phyloP scores from a whole-genome alignment of 768 basidiomycete species.

The Paxillus rubicundulus region DNA sequence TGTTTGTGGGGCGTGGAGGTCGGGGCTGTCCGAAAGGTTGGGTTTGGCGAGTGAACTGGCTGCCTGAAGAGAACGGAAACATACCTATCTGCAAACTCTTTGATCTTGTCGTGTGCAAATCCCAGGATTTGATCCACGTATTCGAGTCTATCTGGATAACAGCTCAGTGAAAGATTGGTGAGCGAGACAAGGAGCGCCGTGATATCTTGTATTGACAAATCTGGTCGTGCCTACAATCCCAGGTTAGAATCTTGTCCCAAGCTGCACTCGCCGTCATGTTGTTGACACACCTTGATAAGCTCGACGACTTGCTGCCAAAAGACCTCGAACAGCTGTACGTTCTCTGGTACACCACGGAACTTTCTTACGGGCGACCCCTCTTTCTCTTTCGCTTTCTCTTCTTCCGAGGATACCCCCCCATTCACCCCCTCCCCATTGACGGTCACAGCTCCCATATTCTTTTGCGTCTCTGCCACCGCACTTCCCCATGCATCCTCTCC shows the following conservation, averaged over 20 bases:
- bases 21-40: slow-evolving; percentile 52
- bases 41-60: slow-evolving; percentile 4
- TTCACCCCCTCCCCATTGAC: slow-evolving; percentile 12
- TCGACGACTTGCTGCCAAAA: slow-evolving; percentile 99
- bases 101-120: slow-evolving; percentile 83
- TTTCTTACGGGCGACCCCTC: slow-evolving; percentile 62
- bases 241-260: slow-evolving; percentile 4
- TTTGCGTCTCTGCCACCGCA: slow-evolving; percentile 21
- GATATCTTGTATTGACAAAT: slow-evolving; percentile 95
- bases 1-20: slow-evolving; percentile 85
- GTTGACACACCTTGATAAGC: slow-evolving; percentile 79
- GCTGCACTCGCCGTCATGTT: neutral
- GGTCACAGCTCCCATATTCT: slow-evolving; percentile 2
- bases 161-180: slow-evolving; percentile 91
- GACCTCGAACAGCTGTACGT: slow-evolving; percentile 95
- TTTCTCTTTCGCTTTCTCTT: slow-evolving; percentile 42
- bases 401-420: slow-evolving; percentile 19
- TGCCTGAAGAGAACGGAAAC: slow-evolving; percentile 6
- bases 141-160: slow-evolving; percentile 95
- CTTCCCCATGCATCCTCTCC: slow-evolving; percentile 28
- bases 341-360: slow-evolving; percentile 92
- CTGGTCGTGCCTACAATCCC: slow-evolving; percentile 79
- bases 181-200: slow-evolving; percentile 95
- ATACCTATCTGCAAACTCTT: slow-evolving; percentile 80
- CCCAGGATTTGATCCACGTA: slow-evolving; percentile 95